Base-by-base conservation (phyloP, 257 asterid species). In the Cinchona pubescens region DNA sequence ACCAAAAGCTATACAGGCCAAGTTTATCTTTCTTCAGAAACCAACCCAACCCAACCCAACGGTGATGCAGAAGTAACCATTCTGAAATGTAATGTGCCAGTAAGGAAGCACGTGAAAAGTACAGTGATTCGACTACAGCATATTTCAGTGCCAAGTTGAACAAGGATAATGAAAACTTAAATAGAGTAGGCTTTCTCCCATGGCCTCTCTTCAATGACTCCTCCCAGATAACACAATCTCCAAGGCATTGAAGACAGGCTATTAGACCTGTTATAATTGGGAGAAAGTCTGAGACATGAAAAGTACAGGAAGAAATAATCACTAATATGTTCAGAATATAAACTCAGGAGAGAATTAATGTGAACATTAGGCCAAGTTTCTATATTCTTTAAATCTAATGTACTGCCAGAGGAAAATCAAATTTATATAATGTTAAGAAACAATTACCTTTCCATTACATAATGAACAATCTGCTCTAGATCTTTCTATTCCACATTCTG, bases 141-240 rank as follows among this genome's bases (percentile, higher is more conserved):
- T 49, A 55, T 0, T 19, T 69, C 16, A 34, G 64, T 59, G 61
- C 16, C 32, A 25, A 73, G 7, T 53, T n/a, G 61, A 72, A 34
- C 18, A 23, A 59, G 78, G 43, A 75, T 13, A 42, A 29, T 70
- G 69, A 80, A 76, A 21, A 59, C 15, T 83, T 87, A 94, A 97
- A 85, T 85, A 43, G 94, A 92, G 68, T 90, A 96, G 68, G 98
- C 98, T 75, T 88, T 90, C 88, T 94, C 97, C 99, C 99, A 94
- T 60, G 98, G 99, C 40, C 75, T 84, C 84, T 94, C 97, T 71
- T 94, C 98, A 32, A 92, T 90, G 95, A 89, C 74, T 94, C 98
- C 86, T 94, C 97, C 99, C 99, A 94, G 63, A 94, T 85, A 74
- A 94, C 98, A 79, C 99, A 91, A 71, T 92, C 99, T 67, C 98